Evolutionary conservation across 2,329 filamentous ascomycete species (phyloP).

Genomic region (Orbilia javanica): DNA sequence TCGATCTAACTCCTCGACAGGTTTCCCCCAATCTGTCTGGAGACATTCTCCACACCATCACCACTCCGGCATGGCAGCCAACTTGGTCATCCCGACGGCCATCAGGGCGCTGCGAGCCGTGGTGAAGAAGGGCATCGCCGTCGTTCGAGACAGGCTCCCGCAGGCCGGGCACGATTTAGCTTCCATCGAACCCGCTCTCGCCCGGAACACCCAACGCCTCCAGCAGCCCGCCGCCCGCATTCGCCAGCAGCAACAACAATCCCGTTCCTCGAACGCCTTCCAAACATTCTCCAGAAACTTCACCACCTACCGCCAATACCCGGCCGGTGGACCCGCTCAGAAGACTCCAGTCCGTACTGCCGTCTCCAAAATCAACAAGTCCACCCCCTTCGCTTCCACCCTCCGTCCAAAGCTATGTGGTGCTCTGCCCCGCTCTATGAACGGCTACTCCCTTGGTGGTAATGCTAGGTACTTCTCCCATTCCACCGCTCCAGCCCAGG

Average conservation of each 20-base stretch:
- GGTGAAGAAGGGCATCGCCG: conserved; percentile 68
- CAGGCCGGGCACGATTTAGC: conserved; percentile 67
- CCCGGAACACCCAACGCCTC: conserved; percentile 71
- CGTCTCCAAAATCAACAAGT: conserved; percentile 75
- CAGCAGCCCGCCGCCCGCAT: conserved; percentile 74
- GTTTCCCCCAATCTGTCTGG: conserved; percentile 24
- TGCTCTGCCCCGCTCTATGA: conserved; percentile 83
- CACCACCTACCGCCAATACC: conserved; percentile 63
- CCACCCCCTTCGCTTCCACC: conserved; percentile 87
- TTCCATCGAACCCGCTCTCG: conserved; percentile 73
- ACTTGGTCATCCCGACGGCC: conserved; percentile 55
- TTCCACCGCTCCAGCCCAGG: conserved; percentile 86
- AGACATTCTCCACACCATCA: conserved; percentile 18
- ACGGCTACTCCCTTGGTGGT: conserved; percentile 83
- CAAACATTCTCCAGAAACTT: conserved; percentile 68
- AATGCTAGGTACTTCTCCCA: conserved; percentile 85
- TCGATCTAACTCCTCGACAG: conserved; percentile 55
- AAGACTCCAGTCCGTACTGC: conserved; percentile 72
- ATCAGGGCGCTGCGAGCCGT: conserved; percentile 65
- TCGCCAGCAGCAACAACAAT: conserved; percentile 75
- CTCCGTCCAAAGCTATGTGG: conserved; percentile 93
- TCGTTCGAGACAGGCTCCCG: conserved; percentile 67
- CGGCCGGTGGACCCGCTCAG: conserved; percentile 66
- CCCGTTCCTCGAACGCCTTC: conserved; percentile 72
- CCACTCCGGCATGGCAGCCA: conserved; percentile 59